These are phyloP conservation scores for Cutaneotrichosporon mucoides DNA, from an alignment of 1,284 basidiomycete genomes.

Conservation along the genomic window DNA sequence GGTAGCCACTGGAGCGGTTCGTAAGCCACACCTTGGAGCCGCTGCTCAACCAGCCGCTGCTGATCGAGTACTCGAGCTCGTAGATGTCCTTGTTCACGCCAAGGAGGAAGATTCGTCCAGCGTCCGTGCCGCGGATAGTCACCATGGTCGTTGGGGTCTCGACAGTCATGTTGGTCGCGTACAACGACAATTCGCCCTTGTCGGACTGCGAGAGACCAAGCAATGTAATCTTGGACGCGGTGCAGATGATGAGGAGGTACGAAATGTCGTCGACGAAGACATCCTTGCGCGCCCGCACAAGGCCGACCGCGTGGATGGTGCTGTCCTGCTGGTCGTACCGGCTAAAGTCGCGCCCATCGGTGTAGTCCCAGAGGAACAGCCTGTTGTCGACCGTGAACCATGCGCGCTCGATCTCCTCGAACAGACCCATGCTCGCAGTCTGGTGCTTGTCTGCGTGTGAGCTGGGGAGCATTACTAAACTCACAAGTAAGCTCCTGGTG, in stretches of 20 bases:
- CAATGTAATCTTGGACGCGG: constrained; percentile 73
- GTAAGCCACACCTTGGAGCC: constrained; percentile 51
- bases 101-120: constrained; percentile 87
- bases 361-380: constrained; percentile 94
- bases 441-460: constrained; percentile 32
- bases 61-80: constrained; percentile 87
- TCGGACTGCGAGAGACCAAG: constrained; percentile 68
- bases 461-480: constrained; percentile 7
- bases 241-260: constrained; percentile 84
- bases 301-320: constrained; percentile 77
- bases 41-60: constrained; percentile 77
- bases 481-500: constrained; percentile 42
- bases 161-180: constrained; percentile 83
- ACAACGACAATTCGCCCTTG: constrained; percentile 70
- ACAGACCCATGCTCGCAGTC: constrained; percentile 68
- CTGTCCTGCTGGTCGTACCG: constrained; percentile 90
- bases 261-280: constrained; percentile 94
- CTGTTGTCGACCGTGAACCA: constrained; percentile 96
- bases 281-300: constrained; percentile 63
- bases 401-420: constrained; percentile 88
- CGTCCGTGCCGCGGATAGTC: constrained; percentile 69
- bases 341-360: constrained; percentile 58
- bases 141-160: constrained; percentile 68
- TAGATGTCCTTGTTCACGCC: constrained; percentile 86
- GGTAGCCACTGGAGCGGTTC: constrained; percentile 33